These are phyloP conservation scores for Trichosporon sp. DNA, from an alignment of 1,284 basidiomycete genomes.

Conservation along the genomic window DNA sequence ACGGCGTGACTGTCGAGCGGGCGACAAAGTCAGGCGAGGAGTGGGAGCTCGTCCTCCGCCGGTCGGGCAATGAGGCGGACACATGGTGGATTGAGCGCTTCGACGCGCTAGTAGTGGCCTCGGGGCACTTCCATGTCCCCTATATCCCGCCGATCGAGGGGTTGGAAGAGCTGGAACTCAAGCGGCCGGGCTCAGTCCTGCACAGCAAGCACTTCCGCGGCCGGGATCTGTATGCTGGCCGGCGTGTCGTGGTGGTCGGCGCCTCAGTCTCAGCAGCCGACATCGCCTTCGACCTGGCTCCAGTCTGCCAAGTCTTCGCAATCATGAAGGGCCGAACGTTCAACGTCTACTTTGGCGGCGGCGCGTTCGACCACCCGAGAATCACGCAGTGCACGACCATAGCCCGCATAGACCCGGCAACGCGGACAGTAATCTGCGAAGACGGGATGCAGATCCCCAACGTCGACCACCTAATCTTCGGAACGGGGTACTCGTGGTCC, in stretches of 20 bases:
- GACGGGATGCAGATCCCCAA: constrained; percentile 5
- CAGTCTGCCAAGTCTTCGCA: not conserved
- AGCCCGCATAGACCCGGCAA: not conserved
- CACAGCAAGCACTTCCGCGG: constrained; percentile 35
- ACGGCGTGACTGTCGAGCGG: constrained; percentile 54
- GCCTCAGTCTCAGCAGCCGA: constrained; percentile 8
- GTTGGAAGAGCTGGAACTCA: constrained; percentile 45
- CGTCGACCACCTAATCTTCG: constrained; percentile 16
- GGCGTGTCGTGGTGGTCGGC: constrained; percentile 14
- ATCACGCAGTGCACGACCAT: constrained; percentile 6
- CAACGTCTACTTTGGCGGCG: constrained; percentile 12
- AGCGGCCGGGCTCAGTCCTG: constrained; percentile 45
- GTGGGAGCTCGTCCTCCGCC: constrained; percentile 36
- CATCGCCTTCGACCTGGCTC: constrained; percentile 14
- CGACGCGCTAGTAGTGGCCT: constrained; percentile 52
- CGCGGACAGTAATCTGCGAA: constrained; percentile 5
- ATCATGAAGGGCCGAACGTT: constrained; percentile 6
- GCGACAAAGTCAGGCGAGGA: constrained; percentile 46
- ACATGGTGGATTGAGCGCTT: constrained; percentile 44
- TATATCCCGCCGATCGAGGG: constrained; percentile 50
- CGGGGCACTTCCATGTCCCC: constrained; percentile 52
- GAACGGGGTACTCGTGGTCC: constrained; percentile 12
- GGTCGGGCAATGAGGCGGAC: constrained; percentile 46
- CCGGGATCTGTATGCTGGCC: not conserved
- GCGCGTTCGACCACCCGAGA: constrained; percentile 9